Conservation (phyloP, 192 early-diverging fungal species). For the Rhizoclosmatium sp. region DNA sequence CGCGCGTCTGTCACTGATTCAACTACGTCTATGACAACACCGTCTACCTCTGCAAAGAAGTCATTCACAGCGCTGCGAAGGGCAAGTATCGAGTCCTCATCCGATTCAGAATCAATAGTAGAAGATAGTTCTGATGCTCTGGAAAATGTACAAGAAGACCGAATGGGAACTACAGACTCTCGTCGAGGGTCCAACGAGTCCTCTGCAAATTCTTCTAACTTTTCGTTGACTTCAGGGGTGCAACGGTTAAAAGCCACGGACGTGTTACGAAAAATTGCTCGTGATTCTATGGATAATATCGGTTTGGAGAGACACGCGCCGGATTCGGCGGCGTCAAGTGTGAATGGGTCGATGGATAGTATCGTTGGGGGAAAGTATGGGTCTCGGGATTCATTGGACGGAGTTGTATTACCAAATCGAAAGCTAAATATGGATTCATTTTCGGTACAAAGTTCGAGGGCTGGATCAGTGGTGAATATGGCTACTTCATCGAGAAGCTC, state of each 20-base stretch:
- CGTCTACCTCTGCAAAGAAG: too few relatives aligned
- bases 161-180: too few relatives aligned
- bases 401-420: background rate
- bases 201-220: background rate
- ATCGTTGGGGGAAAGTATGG: background rate
- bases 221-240: background rate
- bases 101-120: too few relatives aligned
- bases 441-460: background rate
- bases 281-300: slow-evolving; percentile 5
- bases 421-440: background rate
- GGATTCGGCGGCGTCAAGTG: background rate
- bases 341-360: background rate
- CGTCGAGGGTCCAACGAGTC: too few relatives aligned
- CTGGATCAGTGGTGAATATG: background rate
- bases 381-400: background rate
- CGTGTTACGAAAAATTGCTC: background rate
- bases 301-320: background rate
- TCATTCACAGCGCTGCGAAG: too few relatives aligned
- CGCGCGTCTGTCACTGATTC: too few relatives aligned
- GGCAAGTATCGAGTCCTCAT: too few relatives aligned
- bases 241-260: background rate
- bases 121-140: too few relatives aligned
- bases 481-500: background rate
- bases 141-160: too few relatives aligned
- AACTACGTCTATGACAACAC: too few relatives aligned